phyloP scores from a whole-genome alignment of 495 filamentous ascomycete genomes.

The Oidiodendron maius region DNA sequence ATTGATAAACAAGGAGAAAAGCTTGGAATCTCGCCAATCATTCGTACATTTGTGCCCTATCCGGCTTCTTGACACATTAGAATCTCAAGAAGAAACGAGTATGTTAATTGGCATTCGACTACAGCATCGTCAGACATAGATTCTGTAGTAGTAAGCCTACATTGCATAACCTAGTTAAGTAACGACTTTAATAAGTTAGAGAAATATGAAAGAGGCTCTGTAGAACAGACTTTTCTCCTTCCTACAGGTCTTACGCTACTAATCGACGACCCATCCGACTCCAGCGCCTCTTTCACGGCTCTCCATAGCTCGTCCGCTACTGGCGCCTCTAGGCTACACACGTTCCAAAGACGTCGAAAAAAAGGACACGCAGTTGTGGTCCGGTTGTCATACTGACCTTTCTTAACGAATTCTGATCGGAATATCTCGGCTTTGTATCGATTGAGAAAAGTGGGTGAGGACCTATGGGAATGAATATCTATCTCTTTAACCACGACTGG shows the following conservation, averaged over 20 bases:
- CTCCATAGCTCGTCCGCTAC: conserved; percentile 11
- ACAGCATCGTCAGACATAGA: no score
- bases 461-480: conserved; percentile 10
- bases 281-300: conserved; percentile 7
- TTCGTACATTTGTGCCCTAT: background rate
- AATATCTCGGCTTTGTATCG: conserved; percentile 7
- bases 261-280: conserved; percentile 10
- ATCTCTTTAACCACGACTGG: conserved; percentile 8
- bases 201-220: no score
- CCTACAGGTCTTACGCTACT: no score
- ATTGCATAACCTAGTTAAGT: no score
- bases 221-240: no score
- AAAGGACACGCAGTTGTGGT: conserved; percentile 11
- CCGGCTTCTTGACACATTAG: no score
- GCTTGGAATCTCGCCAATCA: background rate
- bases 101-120: no score
- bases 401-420: conserved; percentile 9
- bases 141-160: no score
- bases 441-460: conserved; percentile 8
- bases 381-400: conserved; percentile 10
- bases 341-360: conserved; percentile 10
- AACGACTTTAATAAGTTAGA: no score
- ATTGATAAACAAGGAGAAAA: background rate
- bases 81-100: no score
- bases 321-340: conserved; percentile 10